Base-by-base conservation (phyloP, 352 stramenopile genomes). In the Phytopythium cucurbitacearum region DNA sequence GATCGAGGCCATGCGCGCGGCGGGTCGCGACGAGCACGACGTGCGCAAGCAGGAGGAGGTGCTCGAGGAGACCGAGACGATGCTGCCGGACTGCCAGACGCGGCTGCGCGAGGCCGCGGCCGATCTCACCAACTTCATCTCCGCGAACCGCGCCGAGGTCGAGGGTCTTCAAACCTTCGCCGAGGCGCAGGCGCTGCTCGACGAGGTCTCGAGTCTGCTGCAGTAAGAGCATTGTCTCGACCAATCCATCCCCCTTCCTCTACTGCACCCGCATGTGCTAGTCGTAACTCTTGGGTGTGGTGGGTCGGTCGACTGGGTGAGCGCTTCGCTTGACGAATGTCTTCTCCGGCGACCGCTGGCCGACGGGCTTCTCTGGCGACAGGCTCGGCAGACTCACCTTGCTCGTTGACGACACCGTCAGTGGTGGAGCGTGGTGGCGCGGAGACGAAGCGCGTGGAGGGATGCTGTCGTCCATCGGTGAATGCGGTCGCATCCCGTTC, bases 11-110 rank as follows among this genome's bases (percentile, higher is more conserved):
- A 89, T 92, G 82, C 79, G 82, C 52, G 51, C 51, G 11, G 77
- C 80, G 15, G 32, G 43, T 7, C 71, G 65, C 40, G 82, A 90
- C 65, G 78, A 89, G 57, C 64, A 90, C 59, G 79, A 90, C 57
- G 73, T 92, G 56, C 78, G 76, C 39, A 92, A 92, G 53, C 82
- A 92, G 54, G 73, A 90, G 53, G 79, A 92, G 50, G 82, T 92
- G 56, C 69, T 89, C 28, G 67, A 85, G 36, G 82, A 92, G 67
- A 90, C 79, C 21, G 79, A 90, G 65, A 87, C 64, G 7, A 92
- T 92, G 82, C 64, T 90, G 36, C 82, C 82, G 6, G 82, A 92
- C 60, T 89, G 79, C 60, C 72, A 89, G 49, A 73, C 64, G 61
- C 77, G 82, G 3, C 74, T 92, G 6, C 60, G 71, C 35, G 79